phyloP scores from a whole-genome alignment of 2,329 filamentous ascomycete genomes.

The Eurotiales sp. region DNA sequence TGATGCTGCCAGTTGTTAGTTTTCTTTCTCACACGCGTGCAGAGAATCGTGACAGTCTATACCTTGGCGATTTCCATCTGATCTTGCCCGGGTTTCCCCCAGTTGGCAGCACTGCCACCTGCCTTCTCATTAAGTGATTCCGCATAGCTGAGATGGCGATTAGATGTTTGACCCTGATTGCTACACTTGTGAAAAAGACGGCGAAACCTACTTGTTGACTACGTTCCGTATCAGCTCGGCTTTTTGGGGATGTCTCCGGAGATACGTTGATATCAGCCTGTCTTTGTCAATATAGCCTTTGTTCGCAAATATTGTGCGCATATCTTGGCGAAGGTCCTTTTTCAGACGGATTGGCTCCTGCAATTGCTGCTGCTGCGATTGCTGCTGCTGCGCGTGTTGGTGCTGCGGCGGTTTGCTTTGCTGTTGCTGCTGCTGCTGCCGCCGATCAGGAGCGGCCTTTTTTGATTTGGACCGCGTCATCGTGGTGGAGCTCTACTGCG shows the following conservation, averaged over 20 bases:
- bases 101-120: constrained; percentile 3
- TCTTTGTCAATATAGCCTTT: constrained; percentile 6
- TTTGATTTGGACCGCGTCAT: constrained; percentile 7
- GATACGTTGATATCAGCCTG: constrained; percentile 2
- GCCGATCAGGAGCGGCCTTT: neutral
- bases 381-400: neutral
- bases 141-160: constrained; percentile 4
- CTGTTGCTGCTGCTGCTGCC: neutral
- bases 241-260: neutral
- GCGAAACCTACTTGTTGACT: constrained; percentile 1
- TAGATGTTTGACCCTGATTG: neutral
- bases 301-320: constrained; percentile 6
- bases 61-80: neutral
- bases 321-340: constrained; percentile 14
- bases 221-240: constrained; percentile 6
- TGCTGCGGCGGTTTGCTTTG: neutral
- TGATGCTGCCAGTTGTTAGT: neutral
- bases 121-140: constrained; percentile 4
- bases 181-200: neutral
- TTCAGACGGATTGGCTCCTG: neutral
- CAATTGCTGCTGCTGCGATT: neutral
- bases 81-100: neutral
- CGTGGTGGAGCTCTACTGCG: neutral
- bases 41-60: neutral
- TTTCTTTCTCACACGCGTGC: neutral